phyloP scores from a whole-genome alignment of 768 basidiomycete species.

The Lactifluus volemus region DNA sequence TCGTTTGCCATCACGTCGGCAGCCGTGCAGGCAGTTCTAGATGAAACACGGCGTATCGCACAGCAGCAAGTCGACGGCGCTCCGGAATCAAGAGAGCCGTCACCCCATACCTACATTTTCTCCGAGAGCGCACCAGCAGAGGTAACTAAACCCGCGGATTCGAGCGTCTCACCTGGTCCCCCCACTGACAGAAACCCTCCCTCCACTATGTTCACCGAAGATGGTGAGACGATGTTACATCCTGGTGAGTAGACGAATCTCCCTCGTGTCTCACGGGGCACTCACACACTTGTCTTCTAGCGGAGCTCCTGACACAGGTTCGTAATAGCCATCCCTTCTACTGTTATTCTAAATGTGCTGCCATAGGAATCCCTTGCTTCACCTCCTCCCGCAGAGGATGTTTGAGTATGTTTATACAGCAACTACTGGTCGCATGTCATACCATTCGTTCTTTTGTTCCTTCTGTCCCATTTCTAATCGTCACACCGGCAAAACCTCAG shows the following conservation, averaged over 20 bases:
- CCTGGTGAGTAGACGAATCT: slow-evolving; percentile 39
- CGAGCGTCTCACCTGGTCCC: slow-evolving; percentile 20
- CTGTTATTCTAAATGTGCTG: slow-evolving; percentile 17
- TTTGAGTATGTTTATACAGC: not conserved
- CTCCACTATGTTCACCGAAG: slow-evolving; percentile 44
- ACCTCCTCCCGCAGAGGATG: slow-evolving; percentile 46
- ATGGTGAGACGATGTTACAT: slow-evolving; percentile 59
- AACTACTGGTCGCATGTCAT: not conserved
- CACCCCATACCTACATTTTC: not conserved
- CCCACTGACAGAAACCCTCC: slow-evolving; percentile 40
- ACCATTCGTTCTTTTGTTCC: not conserved
- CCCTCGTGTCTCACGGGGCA: not conserved
- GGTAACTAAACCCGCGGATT: not conserved
- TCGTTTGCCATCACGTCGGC: slow-evolving; percentile 21
- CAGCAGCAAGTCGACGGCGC: not conserved
- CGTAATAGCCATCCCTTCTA: slow-evolving; percentile 17
- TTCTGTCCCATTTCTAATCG: not conserved
- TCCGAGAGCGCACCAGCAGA: not conserved
- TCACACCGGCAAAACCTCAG: not conserved
- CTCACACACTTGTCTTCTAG: slow-evolving; percentile 26
- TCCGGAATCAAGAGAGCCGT: not conserved
- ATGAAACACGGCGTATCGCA: slow-evolving; percentile 28
- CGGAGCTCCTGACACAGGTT: slow-evolving; percentile 59
- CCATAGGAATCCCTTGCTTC: slow-evolving; percentile 55
- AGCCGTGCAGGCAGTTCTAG: slow-evolving; percentile 30